A percentile compares a stretch with the other conserved stretches of the same genome.
Evolutionary conservation across 2,329 filamentous ascomycete genomes (phyloP).

Genomic region (Aspergillus viridinutans): DNA sequence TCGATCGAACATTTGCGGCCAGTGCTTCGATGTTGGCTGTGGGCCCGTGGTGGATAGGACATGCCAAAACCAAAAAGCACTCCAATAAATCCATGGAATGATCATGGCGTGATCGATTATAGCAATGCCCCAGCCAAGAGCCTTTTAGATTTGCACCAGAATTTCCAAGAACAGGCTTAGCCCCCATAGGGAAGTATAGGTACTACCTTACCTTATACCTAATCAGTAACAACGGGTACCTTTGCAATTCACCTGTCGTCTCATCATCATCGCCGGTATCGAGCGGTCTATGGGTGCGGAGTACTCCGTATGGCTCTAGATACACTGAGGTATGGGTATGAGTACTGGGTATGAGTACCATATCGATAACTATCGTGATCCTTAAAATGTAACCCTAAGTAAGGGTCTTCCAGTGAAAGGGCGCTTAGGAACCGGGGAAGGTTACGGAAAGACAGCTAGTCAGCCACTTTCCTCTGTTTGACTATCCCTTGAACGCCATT

Average conservation of each 20-base stretch:
- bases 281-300: neutral
- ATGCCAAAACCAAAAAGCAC: constrained; percentile 1
- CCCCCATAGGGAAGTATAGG: neutral
- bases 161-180: neutral
- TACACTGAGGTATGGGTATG: neutral
- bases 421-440: neutral
- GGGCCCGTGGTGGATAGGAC: constrained; percentile 3
- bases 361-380: neutral
- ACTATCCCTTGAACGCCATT: neutral
- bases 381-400: neutral
- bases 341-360: no score
- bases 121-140: neutral
- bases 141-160: neutral
- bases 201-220: no score
- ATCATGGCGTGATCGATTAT: neutral
- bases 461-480: neutral
- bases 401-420: neutral
- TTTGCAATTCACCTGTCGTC: neutral
- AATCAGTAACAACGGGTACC: neutral
- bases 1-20: constrained; percentile 7
- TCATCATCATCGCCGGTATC: neutral
- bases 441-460: neutral
- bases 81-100: neutral
- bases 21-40: constrained; percentile 14
- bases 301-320: neutral